These are phyloP conservation scores for Vickermania ingenoplastis DNA, from an alignment of 208 protist species.

Conservation along the genomic window DNA sequence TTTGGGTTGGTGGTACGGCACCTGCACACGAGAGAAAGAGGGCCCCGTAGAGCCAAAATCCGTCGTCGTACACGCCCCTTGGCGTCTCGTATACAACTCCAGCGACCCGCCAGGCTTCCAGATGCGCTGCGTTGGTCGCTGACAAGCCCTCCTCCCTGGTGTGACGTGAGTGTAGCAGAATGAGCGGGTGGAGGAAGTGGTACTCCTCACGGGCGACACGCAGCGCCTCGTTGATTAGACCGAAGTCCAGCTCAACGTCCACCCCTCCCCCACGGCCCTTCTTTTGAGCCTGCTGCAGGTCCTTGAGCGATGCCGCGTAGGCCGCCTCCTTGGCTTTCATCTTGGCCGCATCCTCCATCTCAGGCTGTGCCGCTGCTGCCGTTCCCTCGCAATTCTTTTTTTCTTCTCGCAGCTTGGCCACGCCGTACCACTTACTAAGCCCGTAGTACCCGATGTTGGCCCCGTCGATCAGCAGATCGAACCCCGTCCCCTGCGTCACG, in stretches of 20 bases:
- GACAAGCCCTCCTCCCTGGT: constrained; percentile 17
- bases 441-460: constrained; percentile 84
- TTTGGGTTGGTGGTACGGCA: background rate
- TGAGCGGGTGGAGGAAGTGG: constrained; percentile 34
- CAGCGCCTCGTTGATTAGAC: constrained; percentile 51
- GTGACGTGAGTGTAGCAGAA: constrained; percentile 76
- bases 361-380: background rate
- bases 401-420: constrained; percentile 23
- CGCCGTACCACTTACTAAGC: constrained; percentile 63
- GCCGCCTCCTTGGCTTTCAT: constrained; percentile 21
- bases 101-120: constrained; percentile 33
- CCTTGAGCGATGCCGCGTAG: background rate
- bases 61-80: constrained; percentile 64
- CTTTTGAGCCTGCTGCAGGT: background rate
- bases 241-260: constrained; percentile 56
- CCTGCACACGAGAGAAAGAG: constrained; percentile 19
- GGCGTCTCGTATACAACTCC: constrained; percentile 43
- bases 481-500: constrained; percentile 9
- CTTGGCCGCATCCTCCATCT: constrained; percentile 14
- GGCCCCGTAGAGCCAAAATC: constrained; percentile 71
- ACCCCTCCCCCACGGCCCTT: constrained; percentile 22
- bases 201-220: constrained; percentile 17
- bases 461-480: constrained; percentile 66
- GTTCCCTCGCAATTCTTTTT: too few relatives aligned
- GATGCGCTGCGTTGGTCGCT: constrained; percentile 12